Conservation (phyloP, 371 early-diverging fungal species). For the Mycotypha africana region DNA sequence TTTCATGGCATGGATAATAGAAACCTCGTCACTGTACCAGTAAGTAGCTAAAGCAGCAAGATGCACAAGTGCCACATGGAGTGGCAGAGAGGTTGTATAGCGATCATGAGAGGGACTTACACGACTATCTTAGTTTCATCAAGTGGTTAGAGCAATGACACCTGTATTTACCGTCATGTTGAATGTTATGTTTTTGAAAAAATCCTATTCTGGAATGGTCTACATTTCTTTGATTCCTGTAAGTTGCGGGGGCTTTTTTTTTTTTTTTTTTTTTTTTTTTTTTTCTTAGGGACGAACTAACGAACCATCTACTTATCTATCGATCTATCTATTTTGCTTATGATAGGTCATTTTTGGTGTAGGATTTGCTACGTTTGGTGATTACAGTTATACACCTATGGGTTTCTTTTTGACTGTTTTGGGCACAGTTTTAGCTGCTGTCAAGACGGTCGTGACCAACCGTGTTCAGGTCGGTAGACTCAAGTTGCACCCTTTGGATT, state of each 20-base stretch:
- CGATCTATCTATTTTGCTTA: no score
- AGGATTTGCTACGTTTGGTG: conserved; percentile 78
- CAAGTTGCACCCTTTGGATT: conserved; percentile 75
- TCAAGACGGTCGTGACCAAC: conserved; percentile 84
- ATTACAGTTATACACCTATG: conserved; percentile 65
- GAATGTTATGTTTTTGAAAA: conserved; percentile 51
- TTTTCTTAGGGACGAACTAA: no score
- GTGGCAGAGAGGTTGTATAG: no score
- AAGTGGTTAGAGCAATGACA: conserved; percentile 83
- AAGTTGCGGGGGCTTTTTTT: no score
- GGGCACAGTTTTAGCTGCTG: conserved; percentile 74
- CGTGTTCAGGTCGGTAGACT: conserved; percentile 72
- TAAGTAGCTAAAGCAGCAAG: no score
- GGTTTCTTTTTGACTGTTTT: conserved; percentile 74
- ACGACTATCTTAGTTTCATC: conserved; percentile 70
- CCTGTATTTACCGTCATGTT: conserved; percentile 78
- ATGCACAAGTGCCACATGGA: no score
- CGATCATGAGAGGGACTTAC: no score
- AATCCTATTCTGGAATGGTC: conserved; percentile 51
- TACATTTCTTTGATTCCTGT: conserved; percentile 64
- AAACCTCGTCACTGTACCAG: conserved; percentile 48
- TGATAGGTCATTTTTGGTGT: conserved; percentile 73
- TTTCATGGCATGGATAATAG: no score
- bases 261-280: conserved; percentile 1
- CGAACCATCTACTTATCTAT: no score